phyloP scores from a whole-genome alignment of 75 land plant species.

The Pseudotsuga menziesii region DNA sequence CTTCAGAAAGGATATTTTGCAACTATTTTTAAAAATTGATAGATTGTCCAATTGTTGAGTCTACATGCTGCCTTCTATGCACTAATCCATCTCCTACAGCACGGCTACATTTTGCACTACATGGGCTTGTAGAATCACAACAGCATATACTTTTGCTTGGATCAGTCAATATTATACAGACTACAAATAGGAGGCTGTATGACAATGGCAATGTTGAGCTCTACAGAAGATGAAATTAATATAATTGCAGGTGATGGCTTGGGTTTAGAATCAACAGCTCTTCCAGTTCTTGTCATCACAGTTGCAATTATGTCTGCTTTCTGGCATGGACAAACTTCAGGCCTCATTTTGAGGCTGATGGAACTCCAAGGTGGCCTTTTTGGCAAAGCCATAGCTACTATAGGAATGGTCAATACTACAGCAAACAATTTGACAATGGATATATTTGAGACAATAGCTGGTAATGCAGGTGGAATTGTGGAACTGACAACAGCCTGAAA shows the following conservation, averaged over 20 bases:
- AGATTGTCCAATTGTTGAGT: conserved; percentile 80
- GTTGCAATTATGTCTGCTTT: conserved; percentile 77
- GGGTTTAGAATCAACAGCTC: conserved; percentile 91
- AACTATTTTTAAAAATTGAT: conserved; percentile 86
- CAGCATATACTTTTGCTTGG: conserved; percentile 88
- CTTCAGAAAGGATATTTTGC: conserved; percentile 96
- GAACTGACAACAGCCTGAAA: conserved; percentile 97
- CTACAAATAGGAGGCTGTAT: conserved; percentile 95
- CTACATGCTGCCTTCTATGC: conserved; percentile 88
- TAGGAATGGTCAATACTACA: conserved; percentile 98
- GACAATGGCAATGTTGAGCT: conserved; percentile 77
- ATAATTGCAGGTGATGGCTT: conserved; percentile 90
- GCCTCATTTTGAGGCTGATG: conserved; percentile 72
- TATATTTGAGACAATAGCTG: conserved; percentile 99
- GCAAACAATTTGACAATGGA: conserved; percentile 98
- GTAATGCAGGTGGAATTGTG: conserved; percentile 98
- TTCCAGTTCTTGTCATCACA: conserved; percentile 86
- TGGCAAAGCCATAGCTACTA: conserved; percentile 97
- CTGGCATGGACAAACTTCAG: conserved; percentile 92
- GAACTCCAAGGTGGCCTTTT: conserved; percentile 90
- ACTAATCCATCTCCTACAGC: conserved; percentile 95
- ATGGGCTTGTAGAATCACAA: conserved; percentile 93
- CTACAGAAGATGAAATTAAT: conserved; percentile 95
- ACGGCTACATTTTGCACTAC: conserved; percentile 93
- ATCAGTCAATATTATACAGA: conserved; percentile 95